These are phyloP conservation scores for Leishmania tropica DNA, from an alignment of 208 protist species.

Conservation along the genomic window DNA sequence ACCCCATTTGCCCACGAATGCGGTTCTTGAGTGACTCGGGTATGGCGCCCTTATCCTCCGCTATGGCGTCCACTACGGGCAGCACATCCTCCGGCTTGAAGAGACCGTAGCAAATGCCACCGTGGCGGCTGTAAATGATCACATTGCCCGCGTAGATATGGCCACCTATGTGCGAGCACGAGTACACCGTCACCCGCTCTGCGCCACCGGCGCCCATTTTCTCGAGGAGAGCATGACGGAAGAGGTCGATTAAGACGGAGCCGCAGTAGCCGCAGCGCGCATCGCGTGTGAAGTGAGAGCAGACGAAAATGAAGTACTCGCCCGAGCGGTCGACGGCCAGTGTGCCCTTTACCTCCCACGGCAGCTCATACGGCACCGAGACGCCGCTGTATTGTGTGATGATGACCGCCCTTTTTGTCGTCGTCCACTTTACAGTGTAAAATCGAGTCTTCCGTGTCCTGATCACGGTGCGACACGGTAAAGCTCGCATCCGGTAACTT, in stretches of 20 bases:
- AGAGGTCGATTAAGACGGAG: constrained; percentile 79
- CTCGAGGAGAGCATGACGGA: constrained; percentile 58
- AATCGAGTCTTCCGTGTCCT: constrained; percentile 58
- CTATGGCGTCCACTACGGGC: constrained; percentile 55
- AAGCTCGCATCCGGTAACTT: constrained; percentile 45
- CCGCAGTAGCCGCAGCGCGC: constrained; percentile 90
- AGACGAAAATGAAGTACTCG: constrained; percentile 89
- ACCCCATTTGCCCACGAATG: constrained; percentile 58
- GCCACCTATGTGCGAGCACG: constrained; percentile 87
- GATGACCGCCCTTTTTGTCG: constrained; percentile 36
- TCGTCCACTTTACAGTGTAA: constrained; percentile 59
- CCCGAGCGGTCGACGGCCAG: constrained; percentile 74
- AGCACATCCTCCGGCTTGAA: constrained; percentile 83
- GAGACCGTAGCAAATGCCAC: constrained; percentile 87
- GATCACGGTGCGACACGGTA: constrained; percentile 40
- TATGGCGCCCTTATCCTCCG: constrained; percentile 48
- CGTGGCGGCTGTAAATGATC: constrained; percentile 81
- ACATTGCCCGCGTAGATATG: constrained; percentile 93
- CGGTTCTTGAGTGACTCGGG: constrained; percentile 53
- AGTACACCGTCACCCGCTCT: constrained; percentile 55
- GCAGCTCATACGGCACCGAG: constrained; percentile 49
- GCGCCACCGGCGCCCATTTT: constrained; percentile 38
- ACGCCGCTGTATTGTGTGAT: constrained; percentile 65
- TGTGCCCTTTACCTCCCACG: constrained; percentile 70
- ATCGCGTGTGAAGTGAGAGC: constrained; percentile 80